Evolutionary conservation across 805 yeast species (phyloP), one percentile per base, ranked within the genome.

Genomic region (Pichia deserticola): DNA sequence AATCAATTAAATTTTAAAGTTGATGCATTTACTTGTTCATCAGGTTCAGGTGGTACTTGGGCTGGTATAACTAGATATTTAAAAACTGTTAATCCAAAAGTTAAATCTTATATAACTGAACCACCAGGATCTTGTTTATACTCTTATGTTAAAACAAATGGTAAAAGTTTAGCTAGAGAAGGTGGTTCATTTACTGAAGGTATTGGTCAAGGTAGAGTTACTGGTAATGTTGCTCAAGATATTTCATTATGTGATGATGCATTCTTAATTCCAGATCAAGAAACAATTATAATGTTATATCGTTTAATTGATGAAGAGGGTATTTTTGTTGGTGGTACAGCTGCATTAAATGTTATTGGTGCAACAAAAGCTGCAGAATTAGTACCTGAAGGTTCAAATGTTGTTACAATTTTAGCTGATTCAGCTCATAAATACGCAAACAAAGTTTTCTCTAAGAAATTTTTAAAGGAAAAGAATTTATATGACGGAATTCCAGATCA

Each of bases 131-230:
- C 93, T 4, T 86, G 86, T 45, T 74, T 90, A 42, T 87, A 86
- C 69, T 79, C 89, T 9, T 89, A 83, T 62, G 80, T 90, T 52
- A 81, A 79, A 53, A 73, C 86, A 5, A 79, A 81, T 15, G 92
- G 92, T 34, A 71, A 82, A 62, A 74, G 77, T 10, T 68, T 84
- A 50, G 88, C 80, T 40, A 78, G 89, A 60, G 74, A 77, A 1
- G 97, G 97, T 33, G 79, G 88, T 4, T 85, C 95, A 0, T 89
- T 90, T 66, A 90, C 97, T 32, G 97, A 90, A 70, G 97, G 97
- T 34, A 89, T 90, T 69, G 97, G 97, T 32, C 97, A 90, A 69
- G 96, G 96, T 43, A 77, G 97, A 59, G 84, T 90, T 59, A 90
- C 97, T 6, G 84, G 78, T 54, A 90, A 90, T 66, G 74, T 90